phyloP scores from a whole-genome alignment of 2,329 filamentous ascomycete species.

The Fonsecaea erecta region DNA sequence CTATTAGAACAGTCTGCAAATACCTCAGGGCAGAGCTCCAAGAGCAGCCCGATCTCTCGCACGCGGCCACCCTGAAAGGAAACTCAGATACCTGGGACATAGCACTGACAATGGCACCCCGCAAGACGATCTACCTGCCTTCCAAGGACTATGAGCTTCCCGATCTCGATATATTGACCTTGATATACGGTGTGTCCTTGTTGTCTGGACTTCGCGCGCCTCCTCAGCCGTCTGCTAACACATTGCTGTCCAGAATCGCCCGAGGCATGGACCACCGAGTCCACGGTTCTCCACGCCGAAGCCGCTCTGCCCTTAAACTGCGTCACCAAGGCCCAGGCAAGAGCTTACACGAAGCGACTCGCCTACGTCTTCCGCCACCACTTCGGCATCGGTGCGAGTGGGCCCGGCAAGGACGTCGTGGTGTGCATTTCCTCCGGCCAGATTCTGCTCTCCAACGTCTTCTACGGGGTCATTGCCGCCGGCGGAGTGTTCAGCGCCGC shows the following conservation, averaged over 20 bases:
- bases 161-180: slow-evolving; percentile 30
- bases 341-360: slow-evolving; percentile 57
- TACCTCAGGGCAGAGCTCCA: not conserved
- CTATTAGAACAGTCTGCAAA: not conserved
- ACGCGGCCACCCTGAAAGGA: not conserved
- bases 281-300: slow-evolving; percentile 62
- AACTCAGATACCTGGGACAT: not conserved
- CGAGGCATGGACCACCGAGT: slow-evolving; percentile 44
- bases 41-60: not conserved
- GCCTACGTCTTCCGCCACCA: slow-evolving; percentile 60
- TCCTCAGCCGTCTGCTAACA: not conserved
- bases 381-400: slow-evolving; percentile 58
- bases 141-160: slow-evolving; percentile 36
- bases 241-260: slow-evolving; percentile 24
- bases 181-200: slow-evolving; percentile 32
- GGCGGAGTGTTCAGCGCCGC: slow-evolving; percentile 61
- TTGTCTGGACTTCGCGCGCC: not conserved
- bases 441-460: slow-evolving; percentile 58
- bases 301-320: slow-evolving; percentile 59
- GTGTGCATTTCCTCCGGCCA: slow-evolving; percentile 63
- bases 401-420: slow-evolving; percentile 59
- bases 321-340: slow-evolving; percentile 60
- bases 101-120: slow-evolving; percentile 6
- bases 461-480: slow-evolving; percentile 63
- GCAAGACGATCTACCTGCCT: slow-evolving; percentile 30